A percentile compares a stretch with the other conserved stretches of the same genome.
Conservation (phyloP, 1,284 basidiomycete species). For the Entoloma clypeatum region DNA sequence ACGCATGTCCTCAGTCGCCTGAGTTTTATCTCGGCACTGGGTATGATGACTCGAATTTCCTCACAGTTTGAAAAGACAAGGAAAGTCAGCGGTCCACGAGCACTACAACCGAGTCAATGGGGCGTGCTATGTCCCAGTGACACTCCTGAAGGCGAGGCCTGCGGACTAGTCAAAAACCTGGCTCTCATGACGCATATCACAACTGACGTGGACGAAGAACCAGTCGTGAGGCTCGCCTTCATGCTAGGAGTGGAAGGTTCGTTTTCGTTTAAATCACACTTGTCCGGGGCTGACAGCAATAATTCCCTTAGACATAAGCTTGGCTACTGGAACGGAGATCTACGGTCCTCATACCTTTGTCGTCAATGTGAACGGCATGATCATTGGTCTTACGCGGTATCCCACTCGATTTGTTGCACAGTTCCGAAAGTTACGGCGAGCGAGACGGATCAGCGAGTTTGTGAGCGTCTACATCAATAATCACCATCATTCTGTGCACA, state of each 20-base stretch:
- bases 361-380: conserved; percentile 96
- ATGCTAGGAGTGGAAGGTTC: conserved; percentile 94
- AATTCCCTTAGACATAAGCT: conserved; percentile 72
- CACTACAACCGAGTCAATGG: conserved; percentile 98
- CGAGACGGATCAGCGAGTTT: conserved; percentile 93
- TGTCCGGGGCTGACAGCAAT: conserved; percentile 15
- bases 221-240: conserved; percentile 86
- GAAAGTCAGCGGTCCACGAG: conserved; percentile 97
- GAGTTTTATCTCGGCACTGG: conserved; percentile 95
- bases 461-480: conserved; percentile 97
- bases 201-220: conserved; percentile 96
- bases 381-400: conserved; percentile 89
- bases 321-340: conserved; percentile 94
- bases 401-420: conserved; percentile 85
- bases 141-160: conserved; percentile 99
- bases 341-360: conserved; percentile 90
- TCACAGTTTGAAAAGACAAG: conserved; percentile 99
- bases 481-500: conserved; percentile 93
- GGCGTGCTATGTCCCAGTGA: conserved; percentile 98
- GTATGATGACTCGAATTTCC: conserved; percentile 99
- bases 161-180: conserved; percentile 97
- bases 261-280: conserved; percentile 18
- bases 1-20: conserved; percentile 96
- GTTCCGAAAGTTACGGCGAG: conserved; percentile 90
- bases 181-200: conserved; percentile 99